Percentiles rank a stretch among this genome's conserved stretches.
Conservation (phyloP, 2,329 filamentous ascomycete species). For the Ustilaginoidea virens region DNA sequence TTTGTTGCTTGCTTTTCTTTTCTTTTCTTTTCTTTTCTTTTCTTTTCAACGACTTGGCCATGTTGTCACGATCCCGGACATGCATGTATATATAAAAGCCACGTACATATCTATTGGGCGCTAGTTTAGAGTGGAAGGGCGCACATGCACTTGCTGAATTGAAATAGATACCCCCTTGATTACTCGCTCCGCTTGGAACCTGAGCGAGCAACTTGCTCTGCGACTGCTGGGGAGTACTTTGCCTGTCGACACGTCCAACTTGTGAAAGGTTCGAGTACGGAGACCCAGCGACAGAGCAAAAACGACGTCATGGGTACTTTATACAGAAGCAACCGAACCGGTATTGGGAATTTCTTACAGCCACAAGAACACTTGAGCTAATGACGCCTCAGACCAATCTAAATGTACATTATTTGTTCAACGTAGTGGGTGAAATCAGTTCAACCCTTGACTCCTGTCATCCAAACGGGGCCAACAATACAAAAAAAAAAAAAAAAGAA, state of each 20-base stretch:
- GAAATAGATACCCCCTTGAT: constrained; percentile 4
- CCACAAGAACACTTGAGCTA: background rate
- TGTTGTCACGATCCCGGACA: no score
- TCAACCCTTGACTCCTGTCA: constrained; percentile 3
- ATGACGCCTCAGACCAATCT: constrained; percentile 1
- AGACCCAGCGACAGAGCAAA: no score
- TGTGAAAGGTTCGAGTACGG: no score
- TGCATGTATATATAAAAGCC: no score
- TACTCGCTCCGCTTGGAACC: no score
- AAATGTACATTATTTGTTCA: constrained; percentile 4
- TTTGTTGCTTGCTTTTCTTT: background rate
- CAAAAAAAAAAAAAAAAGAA: background rate
- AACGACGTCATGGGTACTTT: no score
- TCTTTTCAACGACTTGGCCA: no score
- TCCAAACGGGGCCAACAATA: constrained; percentile 1
- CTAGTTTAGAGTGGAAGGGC: no score
- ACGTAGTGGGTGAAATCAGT: no score
- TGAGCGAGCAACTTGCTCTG: background rate
- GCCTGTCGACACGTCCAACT: no score
- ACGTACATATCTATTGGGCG: no score
- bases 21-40: background rate
- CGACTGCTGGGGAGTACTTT: no score
- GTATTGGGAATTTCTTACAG: background rate
- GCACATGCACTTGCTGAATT: background rate
- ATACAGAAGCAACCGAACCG: background rate